phyloP scores from a whole-genome alignment of 176 grass and related monocot species.

The Cymbopogon citratus region DNA sequence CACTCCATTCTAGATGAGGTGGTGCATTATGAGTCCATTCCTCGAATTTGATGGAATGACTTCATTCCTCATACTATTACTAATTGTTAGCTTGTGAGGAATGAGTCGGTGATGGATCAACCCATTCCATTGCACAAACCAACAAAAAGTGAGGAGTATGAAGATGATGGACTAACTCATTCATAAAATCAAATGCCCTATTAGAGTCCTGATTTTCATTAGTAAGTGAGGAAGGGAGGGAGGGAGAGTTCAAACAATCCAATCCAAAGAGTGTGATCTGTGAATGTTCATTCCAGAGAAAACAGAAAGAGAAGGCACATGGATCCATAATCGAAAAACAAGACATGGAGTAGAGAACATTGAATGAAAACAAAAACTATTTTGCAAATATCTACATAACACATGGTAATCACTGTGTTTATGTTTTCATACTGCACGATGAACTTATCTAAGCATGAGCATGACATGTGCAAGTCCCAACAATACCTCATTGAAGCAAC shows the following conservation, averaged over 20 bases:
- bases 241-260: background rate
- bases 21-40: no score
- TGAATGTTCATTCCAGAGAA: background rate
- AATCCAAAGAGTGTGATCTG: background rate
- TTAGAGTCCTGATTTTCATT: no score
- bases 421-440: background rate
- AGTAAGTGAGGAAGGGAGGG: background rate
- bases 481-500: conserved; percentile 10
- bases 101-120: no score
- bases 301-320: background rate
- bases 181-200: no score
- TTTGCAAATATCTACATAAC: conserved; percentile 9
- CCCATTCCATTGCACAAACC: no score
- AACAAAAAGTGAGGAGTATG: no score
- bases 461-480: background rate
- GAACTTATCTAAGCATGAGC: conserved; percentile 10
- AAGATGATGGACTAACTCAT: no score
- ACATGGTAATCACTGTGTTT: background rate
- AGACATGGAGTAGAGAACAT: conserved; percentile 3
- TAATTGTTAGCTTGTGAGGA: no score
- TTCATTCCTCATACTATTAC: no score
- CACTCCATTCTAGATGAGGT: no score
- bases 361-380: conserved; percentile 7
- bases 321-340: background rate
- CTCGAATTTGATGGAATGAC: no score